phyloP scores from a whole-genome alignment of 129 eudicot genomes.

The Flaveria linearis region DNA sequence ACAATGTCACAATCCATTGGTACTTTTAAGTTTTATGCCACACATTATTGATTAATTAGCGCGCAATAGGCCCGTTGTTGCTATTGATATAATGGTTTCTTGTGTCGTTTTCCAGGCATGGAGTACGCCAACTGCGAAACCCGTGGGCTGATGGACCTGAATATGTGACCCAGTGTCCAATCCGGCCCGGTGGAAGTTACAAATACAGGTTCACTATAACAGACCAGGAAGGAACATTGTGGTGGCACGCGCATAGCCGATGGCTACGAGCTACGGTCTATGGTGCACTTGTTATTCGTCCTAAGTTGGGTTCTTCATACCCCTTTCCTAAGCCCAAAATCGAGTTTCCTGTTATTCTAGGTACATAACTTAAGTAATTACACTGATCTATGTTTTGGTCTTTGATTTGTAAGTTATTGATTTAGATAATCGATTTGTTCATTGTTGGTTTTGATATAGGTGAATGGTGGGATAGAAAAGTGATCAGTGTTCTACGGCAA shows the following conservation, averaged over 20 bases:
- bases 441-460: slow-evolving; percentile 34
- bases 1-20: slow-evolving; percentile 77
- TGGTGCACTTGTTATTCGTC: slow-evolving; percentile 65
- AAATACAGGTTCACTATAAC: slow-evolving; percentile 60
- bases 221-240: slow-evolving; percentile 74
- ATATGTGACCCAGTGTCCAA: slow-evolving; percentile 76
- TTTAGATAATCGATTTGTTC: not conserved
- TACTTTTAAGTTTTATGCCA: not conserved
- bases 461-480: slow-evolving; percentile 75
- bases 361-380: slow-evolving; percentile 29
- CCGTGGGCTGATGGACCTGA: slow-evolving; percentile 93
- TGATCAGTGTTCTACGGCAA: slow-evolving; percentile 48
- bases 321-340: slow-evolving; percentile 65
- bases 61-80: not conserved
- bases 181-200: slow-evolving; percentile 64
- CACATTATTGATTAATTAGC: not conserved
- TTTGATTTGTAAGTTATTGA: not conserved
- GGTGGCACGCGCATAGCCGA: slow-evolving; percentile 87
- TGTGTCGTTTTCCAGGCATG: slow-evolving; percentile 54
- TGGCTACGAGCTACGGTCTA: slow-evolving; percentile 82
- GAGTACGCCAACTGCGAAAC: slow-evolving; percentile 61
- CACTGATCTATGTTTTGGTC: not conserved
- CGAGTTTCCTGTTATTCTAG: slow-evolving; percentile 59
- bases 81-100: not conserved
- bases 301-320: slow-evolving; percentile 48